Percentiles rank a stretch among this genome's conserved stretches.
Evolutionary conservation across 73 alveolate genomes (phyloP).

Genomic region (Blepharisma stoltei): DNA sequence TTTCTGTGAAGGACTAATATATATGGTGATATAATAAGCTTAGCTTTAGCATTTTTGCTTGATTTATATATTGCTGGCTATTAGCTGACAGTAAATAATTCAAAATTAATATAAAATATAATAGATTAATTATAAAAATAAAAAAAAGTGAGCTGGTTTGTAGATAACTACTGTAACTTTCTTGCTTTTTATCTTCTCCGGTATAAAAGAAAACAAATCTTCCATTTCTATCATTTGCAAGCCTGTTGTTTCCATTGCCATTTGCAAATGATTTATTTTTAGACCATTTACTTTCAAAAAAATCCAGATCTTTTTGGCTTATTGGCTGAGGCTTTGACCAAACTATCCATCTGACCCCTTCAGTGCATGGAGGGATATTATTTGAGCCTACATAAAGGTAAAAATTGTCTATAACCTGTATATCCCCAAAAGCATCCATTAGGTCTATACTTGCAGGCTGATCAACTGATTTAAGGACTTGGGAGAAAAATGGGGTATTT

Average conservation of each 20-base stretch:
- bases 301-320: slow-evolving; percentile 47
- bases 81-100: too few species aligned
- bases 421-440: neutral
- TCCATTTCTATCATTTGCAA: slow-evolving; percentile 44
- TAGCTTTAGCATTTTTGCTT: too few species aligned
- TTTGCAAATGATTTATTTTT: slow-evolving; percentile 55
- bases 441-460: neutral
- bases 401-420: neutral
- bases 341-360: slow-evolving; percentile 69
- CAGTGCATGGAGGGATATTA: slow-evolving; percentile 82
- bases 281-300: slow-evolving; percentile 52
- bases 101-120: too few species aligned
- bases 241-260: slow-evolving; percentile 77
- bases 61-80: too few species aligned
- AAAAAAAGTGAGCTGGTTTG: too few species aligned
- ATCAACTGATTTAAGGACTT: neutral
- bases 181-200: too few species aligned
- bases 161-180: too few species aligned
- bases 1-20: too few species aligned
- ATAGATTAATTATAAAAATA: too few species aligned
- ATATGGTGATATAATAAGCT: too few species aligned
- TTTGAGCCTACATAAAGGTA: slow-evolving; percentile 65
- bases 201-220: slow-evolving; percentile 24
- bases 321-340: slow-evolving; percentile 54
- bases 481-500: too few species aligned